Conservation (phyloP, 306 rosid species). For the Macrotyloma uniflorum region DNA sequence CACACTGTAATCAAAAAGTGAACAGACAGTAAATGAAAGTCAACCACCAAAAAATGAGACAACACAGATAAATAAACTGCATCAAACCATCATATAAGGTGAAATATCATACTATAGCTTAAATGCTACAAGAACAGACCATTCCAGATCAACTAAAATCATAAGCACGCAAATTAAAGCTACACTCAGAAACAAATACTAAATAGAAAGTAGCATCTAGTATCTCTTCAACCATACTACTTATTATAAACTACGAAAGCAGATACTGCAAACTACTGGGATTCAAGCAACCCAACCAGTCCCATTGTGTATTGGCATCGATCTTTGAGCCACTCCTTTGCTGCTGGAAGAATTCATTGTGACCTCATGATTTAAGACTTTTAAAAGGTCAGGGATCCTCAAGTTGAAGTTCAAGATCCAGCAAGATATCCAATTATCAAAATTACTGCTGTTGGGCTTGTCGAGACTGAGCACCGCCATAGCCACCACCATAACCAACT, state of each 20-base stretch:
- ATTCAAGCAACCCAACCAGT: slow-evolving; percentile 98
- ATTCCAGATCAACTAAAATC: slow-evolving; percentile 62
- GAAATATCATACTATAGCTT: slow-evolving; percentile 59
- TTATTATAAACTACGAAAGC: slow-evolving; percentile 88
- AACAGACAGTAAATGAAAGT: not conserved
- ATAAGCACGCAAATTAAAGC: slow-evolving; percentile 74
- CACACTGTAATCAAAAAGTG: slow-evolving; percentile 32
- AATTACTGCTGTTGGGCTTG: slow-evolving; percentile 84
- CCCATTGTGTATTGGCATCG: slow-evolving; percentile 61
- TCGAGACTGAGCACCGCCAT: slow-evolving; percentile 74
- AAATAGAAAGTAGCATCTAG: slow-evolving; percentile 72
- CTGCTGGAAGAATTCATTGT: slow-evolving; percentile 55
- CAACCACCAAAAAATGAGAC: slow-evolving; percentile 32
- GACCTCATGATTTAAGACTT: slow-evolving; percentile 45
- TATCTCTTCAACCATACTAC: slow-evolving; percentile 72
- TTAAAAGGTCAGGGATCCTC: slow-evolving; percentile 41
- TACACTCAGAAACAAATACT: slow-evolving; percentile 71
- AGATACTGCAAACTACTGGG: slow-evolving; percentile 88
- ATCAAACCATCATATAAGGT: slow-evolving; percentile 65
- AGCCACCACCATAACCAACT: slow-evolving; percentile 73
- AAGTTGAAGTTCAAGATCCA: slow-evolving; percentile 51
- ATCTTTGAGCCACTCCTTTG: slow-evolving; percentile 57
- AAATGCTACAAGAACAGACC: slow-evolving; percentile 60
- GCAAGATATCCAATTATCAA: slow-evolving; percentile 44
- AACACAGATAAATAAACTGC: slow-evolving; percentile 48